Base-by-base conservation (phyloP, 345 rosid genomes). In the Rhodomyrtus tomentosa region DNA sequence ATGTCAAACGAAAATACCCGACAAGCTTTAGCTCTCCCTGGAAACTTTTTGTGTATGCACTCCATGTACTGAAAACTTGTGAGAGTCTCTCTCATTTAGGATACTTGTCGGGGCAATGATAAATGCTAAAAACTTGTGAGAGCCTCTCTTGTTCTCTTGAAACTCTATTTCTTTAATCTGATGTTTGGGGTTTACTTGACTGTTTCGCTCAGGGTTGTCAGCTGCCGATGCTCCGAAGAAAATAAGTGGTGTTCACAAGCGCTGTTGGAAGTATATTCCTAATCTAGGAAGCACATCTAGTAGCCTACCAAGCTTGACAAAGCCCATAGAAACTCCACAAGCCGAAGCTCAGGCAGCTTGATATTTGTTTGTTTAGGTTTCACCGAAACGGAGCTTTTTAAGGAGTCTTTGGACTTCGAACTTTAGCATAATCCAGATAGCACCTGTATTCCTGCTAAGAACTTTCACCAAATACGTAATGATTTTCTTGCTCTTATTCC, bases 181-280 rank as follows among this genome's bases (percentile, higher is more conserved):
- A 68, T 68, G 45, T 55, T 83, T 83, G n/a, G 14, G 53, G 73
- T 32, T 25, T 50, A 68, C 27, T 22, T 83, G 5, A 83, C 42
- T 80, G 24, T 25, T 59, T 86, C 38, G 27, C 90, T 82, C 89
- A 95, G 99, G 99, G 62, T 76, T 91, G 85, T 89, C 92, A 85
- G 90, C 92, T 81, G 91, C 93, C 9, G 95, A 94, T 85, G 92
- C 94, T 88, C 94, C 96, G 16, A 96, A 93, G 94, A 98, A 95
- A 91, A 95, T 96, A 51, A 94, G 96, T 21, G 98, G 98, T 83
- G 96, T 96, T 86, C 98, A 94, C 88, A 95, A 95, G 88, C 95
- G 95, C 38, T 93, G 99, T 88, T 98, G 98, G 99, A 98, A 88
- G 88, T 96, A 95, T 89, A 92, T 96, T 68, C 95, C 93, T 50